These are phyloP conservation scores for Scedosporium boydii DNA, from an alignment of 2,329 filamentous ascomycete species.

Conservation along the genomic window DNA sequence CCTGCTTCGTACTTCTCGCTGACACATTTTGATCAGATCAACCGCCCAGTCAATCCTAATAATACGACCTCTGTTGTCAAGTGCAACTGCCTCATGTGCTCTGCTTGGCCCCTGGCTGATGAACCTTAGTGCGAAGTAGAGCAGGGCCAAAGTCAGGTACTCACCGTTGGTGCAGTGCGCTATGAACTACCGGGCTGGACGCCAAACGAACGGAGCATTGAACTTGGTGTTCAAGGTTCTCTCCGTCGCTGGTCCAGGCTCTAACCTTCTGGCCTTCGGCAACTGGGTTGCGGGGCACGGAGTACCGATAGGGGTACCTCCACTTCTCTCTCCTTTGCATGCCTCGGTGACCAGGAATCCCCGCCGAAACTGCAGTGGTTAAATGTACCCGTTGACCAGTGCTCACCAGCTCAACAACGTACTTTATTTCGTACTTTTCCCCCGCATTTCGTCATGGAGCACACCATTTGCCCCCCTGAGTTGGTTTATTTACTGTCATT, in stretches of 20 bases:
- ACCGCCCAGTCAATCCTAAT: neutral
- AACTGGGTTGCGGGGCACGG: neutral
- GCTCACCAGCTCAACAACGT: neutral
- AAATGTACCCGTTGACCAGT: neutral
- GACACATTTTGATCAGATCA: neutral
- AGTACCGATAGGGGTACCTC: neutral
- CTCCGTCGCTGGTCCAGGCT: too few relatives aligned
- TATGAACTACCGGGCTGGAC: too few relatives aligned
- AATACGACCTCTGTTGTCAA: neutral
- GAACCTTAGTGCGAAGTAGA: too few relatives aligned
- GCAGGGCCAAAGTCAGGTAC: too few relatives aligned
- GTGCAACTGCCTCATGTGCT: neutral
- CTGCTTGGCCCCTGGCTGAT: neutral
- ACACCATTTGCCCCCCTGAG: neutral
- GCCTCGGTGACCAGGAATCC: neutral
- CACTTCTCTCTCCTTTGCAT: neutral
- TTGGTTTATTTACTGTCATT: neutral
- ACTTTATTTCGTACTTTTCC: neutral
- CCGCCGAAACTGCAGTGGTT: neutral
- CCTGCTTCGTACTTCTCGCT: neutral
- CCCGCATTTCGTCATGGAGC: constrained; percentile 1
- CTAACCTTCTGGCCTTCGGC: too few relatives aligned
- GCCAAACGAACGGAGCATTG: too few relatives aligned
- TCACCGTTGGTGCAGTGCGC: too few relatives aligned
- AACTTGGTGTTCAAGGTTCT: too few relatives aligned